Conservation (phyloP, 2,329 filamentous ascomycete genomes). For the Orbilia blumenaviensis region DNA sequence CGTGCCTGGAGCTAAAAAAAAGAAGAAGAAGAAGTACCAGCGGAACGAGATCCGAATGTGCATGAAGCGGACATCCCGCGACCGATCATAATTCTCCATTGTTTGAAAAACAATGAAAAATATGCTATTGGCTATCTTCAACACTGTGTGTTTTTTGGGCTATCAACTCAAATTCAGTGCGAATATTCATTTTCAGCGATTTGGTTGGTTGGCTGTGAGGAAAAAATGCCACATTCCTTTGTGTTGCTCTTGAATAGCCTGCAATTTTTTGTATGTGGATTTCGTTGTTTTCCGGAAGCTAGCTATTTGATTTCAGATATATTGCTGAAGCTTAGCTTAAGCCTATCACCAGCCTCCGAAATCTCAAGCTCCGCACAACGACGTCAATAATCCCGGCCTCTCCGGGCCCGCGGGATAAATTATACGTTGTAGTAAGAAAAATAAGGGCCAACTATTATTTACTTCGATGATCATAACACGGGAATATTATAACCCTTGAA, state of each 20-base stretch:
- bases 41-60: constrained; percentile 30
- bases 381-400: constrained; percentile 35
- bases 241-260: neutral
- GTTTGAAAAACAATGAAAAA: neutral
- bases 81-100: neutral
- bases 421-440: no score
- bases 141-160: no score
- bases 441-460: neutral
- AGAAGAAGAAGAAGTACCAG: constrained; percentile 21
- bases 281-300: constrained; percentile 2
- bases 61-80: constrained; percentile 13
- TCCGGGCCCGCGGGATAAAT: constrained; percentile 38
- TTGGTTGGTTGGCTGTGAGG: neutral
- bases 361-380: constrained; percentile 36
- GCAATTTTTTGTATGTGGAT: neutral
- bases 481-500: neutral
- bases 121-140: neutral
- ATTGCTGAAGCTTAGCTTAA: constrained; percentile 9
- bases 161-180: no score
- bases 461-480: neutral
- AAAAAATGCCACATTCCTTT: constrained; percentile 43
- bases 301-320: constrained; percentile 18
- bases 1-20: neutral
- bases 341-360: constrained; percentile 26
- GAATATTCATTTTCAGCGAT: neutral